phyloP scores from a whole-genome alignment of 2,329 filamentous ascomycete genomes.

The Aspergillus uvarum region DNA sequence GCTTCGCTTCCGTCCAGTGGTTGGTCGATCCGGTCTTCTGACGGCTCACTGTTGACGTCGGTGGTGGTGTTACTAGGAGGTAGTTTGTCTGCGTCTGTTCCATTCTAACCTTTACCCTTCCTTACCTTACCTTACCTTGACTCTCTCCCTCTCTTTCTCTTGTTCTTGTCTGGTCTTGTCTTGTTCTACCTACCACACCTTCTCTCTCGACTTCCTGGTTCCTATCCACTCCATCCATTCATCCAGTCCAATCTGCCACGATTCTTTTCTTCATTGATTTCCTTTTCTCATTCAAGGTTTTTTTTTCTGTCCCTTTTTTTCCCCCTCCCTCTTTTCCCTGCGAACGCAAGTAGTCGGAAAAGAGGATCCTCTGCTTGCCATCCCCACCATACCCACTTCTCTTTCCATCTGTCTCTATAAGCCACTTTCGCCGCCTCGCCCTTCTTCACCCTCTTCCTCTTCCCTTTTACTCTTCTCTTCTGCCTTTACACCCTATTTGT shows the following conservation, averaged over 20 bases:
- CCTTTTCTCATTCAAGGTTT: not conserved
- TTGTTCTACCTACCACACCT: not conserved
- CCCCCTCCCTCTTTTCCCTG: not conserved
- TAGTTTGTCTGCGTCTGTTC: not conserved
- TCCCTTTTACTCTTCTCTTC: not conserved
- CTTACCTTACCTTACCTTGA: not conserved
- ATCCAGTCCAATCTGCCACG: not conserved
- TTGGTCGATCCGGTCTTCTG: slow-evolving; percentile 6
- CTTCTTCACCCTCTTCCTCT: not conserved
- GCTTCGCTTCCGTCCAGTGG: slow-evolving; percentile 5
- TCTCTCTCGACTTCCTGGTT: not conserved
- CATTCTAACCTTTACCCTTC: not conserved
- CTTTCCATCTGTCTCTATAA: not conserved
- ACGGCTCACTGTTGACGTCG: slow-evolving; percentile 7
- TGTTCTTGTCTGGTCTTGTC: too few relatives aligned
- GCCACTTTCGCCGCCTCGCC: not conserved
- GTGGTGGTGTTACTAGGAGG: not conserved
- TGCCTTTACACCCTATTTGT: not conserved
- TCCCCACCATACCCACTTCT: not conserved
- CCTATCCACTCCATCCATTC: not conserved
- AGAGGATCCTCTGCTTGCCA: not conserved
- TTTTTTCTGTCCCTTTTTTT: not conserved
- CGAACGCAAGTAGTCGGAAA: not conserved
- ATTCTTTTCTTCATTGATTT: not conserved
- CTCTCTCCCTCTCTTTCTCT: not conserved